Evolutionary conservation across 495 filamentous ascomycete species (phyloP).

Genomic region (Geopyxis carbonaria): DNA sequence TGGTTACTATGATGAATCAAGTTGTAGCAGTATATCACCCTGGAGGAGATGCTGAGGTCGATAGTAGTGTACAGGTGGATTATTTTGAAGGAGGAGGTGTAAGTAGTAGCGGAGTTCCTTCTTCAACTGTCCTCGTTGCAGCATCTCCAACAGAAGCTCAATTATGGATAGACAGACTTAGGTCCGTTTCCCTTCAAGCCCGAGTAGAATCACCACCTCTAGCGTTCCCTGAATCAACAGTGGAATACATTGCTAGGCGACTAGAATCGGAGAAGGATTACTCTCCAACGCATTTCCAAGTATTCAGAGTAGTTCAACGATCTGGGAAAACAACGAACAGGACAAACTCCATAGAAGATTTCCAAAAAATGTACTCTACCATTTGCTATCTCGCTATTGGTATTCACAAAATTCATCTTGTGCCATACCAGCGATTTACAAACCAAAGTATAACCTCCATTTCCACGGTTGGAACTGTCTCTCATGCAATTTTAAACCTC

Average conservation of each 20-base stretch:
- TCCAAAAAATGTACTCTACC: slow-evolving; percentile 53
- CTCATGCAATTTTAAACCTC: slow-evolving; percentile 62
- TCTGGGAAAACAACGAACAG: slow-evolving; percentile 32
- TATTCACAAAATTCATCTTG: slow-evolving; percentile 61
- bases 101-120: slow-evolving; percentile 18
- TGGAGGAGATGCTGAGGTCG: slow-evolving; percentile 13
- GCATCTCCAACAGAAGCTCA: slow-evolving; percentile 16
- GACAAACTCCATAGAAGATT: slow-evolving; percentile 54
- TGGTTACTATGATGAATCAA: slow-evolving; percentile 22
- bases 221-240: slow-evolving; percentile 37
- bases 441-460: slow-evolving; percentile 38
- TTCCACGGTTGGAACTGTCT: slow-evolving; percentile 33
- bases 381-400: slow-evolving; percentile 78
- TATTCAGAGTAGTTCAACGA: slow-evolving; percentile 73
- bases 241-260: slow-evolving; percentile 46
- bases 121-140: slow-evolving; percentile 20
- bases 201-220: slow-evolving; percentile 27
- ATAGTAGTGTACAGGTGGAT: slow-evolving; percentile 17
- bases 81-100: slow-evolving; percentile 17
- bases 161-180: slow-evolving; percentile 21
- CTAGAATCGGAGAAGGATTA: slow-evolving; percentile 56
- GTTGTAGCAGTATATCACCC: slow-evolving; percentile 21
- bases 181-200: slow-evolving; percentile 14
- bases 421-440: slow-evolving; percentile 44
- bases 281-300: slow-evolving; percentile 49